A percentile compares a stretch with the other conserved stretches of the same genome.
These are phyloP conservation scores for Naganishia kalamii DNA, from an alignment of 768 basidiomycete genomes.

Conservation along the genomic window DNA sequence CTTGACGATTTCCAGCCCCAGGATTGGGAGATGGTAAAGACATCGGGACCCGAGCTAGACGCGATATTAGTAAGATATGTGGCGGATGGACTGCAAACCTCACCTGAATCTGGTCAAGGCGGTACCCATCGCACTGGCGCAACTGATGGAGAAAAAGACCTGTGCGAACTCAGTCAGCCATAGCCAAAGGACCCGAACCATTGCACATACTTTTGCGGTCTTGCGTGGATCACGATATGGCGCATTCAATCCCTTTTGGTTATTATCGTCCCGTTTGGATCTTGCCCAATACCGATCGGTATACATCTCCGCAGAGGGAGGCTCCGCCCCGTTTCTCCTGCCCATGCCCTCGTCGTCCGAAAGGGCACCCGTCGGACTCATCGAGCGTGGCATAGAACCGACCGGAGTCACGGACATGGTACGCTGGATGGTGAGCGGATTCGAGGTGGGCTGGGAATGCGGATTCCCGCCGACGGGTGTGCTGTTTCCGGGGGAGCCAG, in stretches of 20 bases:
- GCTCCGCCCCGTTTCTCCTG: conserved; percentile 5
- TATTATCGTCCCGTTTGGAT: conserved; percentile 2
- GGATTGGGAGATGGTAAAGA: conserved; percentile 74
- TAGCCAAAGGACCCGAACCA: conserved; percentile 20
- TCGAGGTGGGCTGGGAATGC: background rate
- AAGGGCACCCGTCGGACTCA: conserved; percentile 18
- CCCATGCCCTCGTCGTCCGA: conserved; percentile 17
- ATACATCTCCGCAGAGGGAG: conserved; percentile 6
- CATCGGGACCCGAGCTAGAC: conserved; percentile 65
- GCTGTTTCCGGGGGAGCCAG: background rate
- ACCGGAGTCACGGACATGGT: conserved; percentile 21
- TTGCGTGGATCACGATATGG: conserved; percentile 34
- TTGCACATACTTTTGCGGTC: conserved; percentile 32
- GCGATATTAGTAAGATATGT: conserved; percentile 37
- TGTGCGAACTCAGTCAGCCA: conserved; percentile 47
- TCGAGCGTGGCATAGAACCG: background rate
- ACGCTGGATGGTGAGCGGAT: conserved; percentile 13
- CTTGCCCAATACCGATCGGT: background rate
- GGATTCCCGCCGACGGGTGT: background rate
- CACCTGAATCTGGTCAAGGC: conserved; percentile 57
- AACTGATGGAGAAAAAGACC: conserved; percentile 78
- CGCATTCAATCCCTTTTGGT: conserved; percentile 5
- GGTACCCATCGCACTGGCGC: conserved; percentile 71
- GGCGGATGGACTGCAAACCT: background rate
- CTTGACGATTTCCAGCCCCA: conserved; percentile 85